Evolutionary conservation across 331 rosid species (phyloP), one percentile per base, ranked within the genome.

Genomic region (Arachis monticola): DNA sequence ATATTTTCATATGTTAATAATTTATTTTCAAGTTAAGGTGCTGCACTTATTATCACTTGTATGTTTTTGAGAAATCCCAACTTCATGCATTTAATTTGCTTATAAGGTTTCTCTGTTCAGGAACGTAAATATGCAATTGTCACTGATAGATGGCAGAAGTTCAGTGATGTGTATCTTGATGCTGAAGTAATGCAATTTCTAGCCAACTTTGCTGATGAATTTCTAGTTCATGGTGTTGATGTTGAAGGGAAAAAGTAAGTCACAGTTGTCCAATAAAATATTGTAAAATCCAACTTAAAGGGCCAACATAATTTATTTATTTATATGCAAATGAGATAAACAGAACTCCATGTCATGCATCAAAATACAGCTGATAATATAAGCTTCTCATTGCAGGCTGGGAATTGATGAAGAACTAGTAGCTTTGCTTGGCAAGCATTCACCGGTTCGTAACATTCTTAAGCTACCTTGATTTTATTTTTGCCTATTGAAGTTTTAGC

Each of bases 331-430:
- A 64, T 47, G 32, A 4, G 44, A 71, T 55, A 66, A 48, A 45
- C 30, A 45, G 56, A 47, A 40, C 48, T 68, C 53, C 66, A 68
- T 72, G 27, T 66, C 73, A n/a, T 59, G 64, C 67, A 45, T 46
- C 17, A 67, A 64, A 69, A 69, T 69, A 57, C 66, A 57, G 40
- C 51, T 82, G 60, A 73, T 55, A 53, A 53, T 74, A 22, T 44
- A 72, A 70, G 69, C 53, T 69, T 83, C 38, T 65, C 63, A 17
- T 72, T 42, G 62, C 77, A 93, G 97, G 88, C 82, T 94, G 73
- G 97, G 98, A 60, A 94, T 94, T 48, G 98, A 91, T 77, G 99
- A 93, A 85, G 96, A 89, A 85, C 96, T 93, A 62, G 98, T 93
- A 58, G 87, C 91, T 47, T 70, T 91, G 83, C 96, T 93, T 11